Base-by-base conservation (phyloP, 1,284 basidiomycete species). In the Pyrrhoderma lamaoense region DNA sequence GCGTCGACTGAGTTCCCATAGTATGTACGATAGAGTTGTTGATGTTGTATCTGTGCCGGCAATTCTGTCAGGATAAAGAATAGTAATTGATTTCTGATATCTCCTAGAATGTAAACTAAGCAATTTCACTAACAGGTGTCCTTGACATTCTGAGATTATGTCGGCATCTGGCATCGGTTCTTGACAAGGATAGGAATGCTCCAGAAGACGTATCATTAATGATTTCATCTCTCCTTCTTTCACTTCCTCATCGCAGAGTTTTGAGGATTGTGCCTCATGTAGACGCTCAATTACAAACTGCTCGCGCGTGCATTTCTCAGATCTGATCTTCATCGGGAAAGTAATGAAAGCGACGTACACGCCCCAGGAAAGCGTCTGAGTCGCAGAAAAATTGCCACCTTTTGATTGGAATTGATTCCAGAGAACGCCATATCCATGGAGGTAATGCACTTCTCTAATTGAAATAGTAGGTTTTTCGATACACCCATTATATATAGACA, bases 1-100 rank as follows among this genome's bases (percentile, higher is more conserved):
- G 22, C 59, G 57, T 2, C 50, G 51, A 21, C 56, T 58, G 34
- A 62, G 57, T 44, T 57, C 56, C 55, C 59, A 62, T 23, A 60
- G 40, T 23, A 55, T 45, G 46, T 57, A 61, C 2, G 60, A 56
- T 1, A 62, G 40, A 11, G 57, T 59, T 8, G 56, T 57, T 1
- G 60, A 47, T 0, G 59, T 59, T 5, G 61, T 61, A 34, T 61
- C 60, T 14, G 59, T 53, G 9, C 62, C 62, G 8, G 60, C 61
- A 21, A 62, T 55, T 25, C 61, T 62, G 40, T 35, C 8, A 34
- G 27, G n/a, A n/a, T n/a, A n/a, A n/a, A n/a, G n/a, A n/a, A n/a
- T n/a, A n/a, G n/a, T n/a, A n/a, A n/a, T n/a, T n/a, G n/a, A n/a
- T n/a, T n/a, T n/a, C 22, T 8, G 18, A n/a, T 3, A 16, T 34